Conservation (phyloP, 345 rosid species). For the Toxicodendron radicans region DNA sequence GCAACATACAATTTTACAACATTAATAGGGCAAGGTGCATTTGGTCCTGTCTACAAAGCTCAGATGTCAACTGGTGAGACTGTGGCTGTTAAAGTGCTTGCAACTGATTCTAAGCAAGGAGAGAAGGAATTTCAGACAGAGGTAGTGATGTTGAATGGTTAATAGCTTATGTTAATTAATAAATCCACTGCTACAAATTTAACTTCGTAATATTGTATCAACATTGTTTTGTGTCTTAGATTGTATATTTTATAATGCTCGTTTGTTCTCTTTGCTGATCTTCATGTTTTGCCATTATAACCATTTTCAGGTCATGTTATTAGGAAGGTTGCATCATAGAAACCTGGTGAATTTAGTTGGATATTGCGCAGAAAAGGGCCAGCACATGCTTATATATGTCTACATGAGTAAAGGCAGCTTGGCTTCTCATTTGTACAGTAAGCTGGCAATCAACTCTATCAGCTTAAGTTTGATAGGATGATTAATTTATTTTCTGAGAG, state of each 20-base stretch:
- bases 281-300: conserved; percentile 5
- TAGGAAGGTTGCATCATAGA: conserved; percentile 97
- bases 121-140: conserved; percentile 97
- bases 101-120: conserved; percentile 97
- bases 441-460: conserved; percentile 32
- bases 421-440: conserved; percentile 92
- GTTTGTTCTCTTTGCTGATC: neutral
- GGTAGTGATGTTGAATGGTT: conserved; percentile 43
- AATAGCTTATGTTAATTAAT: neutral
- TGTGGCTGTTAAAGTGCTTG: conserved; percentile 94
- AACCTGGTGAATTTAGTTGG: conserved; percentile 95
- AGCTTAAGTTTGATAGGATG: conserved; percentile 17
- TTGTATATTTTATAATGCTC: neutral
- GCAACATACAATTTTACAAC: conserved; percentile 92
- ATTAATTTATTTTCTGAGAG: conserved; percentile 4
- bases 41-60: conserved; percentile 99
- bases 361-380: conserved; percentile 95
- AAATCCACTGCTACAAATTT: neutral
- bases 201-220: neutral
- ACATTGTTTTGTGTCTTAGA: neutral
- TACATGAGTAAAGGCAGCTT: conserved; percentile 98
- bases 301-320: conserved; percentile 70
- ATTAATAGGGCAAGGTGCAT: conserved; percentile 92
- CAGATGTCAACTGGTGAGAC: conserved; percentile 88
- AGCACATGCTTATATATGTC: conserved; percentile 91